These are phyloP conservation scores for Boletus mariae DNA, from an alignment of 1,284 basidiomycete genomes.

Conservation along the genomic window DNA sequence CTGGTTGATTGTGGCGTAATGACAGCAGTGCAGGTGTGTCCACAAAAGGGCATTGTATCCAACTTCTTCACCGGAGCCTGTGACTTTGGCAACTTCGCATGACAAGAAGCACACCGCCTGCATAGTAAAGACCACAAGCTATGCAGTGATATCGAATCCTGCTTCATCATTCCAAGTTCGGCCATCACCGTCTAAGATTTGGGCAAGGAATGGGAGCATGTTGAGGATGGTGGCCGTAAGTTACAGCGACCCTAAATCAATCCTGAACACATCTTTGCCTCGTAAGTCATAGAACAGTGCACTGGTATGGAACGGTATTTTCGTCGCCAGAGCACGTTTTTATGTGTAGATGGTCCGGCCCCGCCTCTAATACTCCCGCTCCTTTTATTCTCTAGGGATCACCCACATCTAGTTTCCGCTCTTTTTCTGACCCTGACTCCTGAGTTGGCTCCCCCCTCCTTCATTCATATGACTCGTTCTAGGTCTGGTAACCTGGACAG, in stretches of 20 bases:
- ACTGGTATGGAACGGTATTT: conserved; percentile 11
- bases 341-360: conserved; percentile 6
- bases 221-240: not conserved
- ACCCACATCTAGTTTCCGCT: not conserved
- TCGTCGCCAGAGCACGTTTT: conserved; percentile 1
- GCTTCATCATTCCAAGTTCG: conserved; percentile 4
- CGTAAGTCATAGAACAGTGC: conserved; percentile 7
- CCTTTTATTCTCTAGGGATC: not conserved
- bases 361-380: conserved; percentile 1
- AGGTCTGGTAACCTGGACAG: not conserved
- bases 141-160: conserved; percentile 1
- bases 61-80: not conserved
- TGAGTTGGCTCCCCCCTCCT: not conserved
- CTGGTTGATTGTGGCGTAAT: not conserved
- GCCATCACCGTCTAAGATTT: conserved; percentile 7
- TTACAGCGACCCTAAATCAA: not conserved
- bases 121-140: not conserved
- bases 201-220: not conserved
- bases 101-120: conserved; percentile 8
- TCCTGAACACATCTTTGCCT: not conserved
- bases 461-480: conserved; percentile 4
- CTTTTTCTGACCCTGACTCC: not conserved
- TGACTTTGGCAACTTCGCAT: not conserved
- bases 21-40: too few species aligned
- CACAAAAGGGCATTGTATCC: too few species aligned